Evolutionary conservation across 805 yeast species (phyloP).

Genomic region (Candida tibetensis): DNA sequence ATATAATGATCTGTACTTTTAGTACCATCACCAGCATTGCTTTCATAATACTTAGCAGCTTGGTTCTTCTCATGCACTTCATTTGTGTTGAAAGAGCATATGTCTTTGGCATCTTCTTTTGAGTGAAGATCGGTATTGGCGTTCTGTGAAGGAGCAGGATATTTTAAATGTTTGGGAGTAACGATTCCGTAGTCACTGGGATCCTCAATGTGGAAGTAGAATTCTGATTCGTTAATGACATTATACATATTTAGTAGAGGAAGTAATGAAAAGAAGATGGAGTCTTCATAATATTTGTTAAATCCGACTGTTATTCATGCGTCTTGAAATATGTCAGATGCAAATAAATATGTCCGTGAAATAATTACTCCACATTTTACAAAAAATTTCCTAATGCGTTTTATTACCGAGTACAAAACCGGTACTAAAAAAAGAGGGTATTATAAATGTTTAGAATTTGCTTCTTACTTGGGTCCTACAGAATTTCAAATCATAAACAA

Average conservation of each 20-base stretch:
- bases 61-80: not conserved
- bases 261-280: too few species aligned
- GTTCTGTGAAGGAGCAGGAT: not conserved
- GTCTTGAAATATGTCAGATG: too few species aligned
- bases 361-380: too few species aligned
- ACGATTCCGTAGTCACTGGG: not conserved
- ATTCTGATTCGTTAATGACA: not conserved
- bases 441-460: too few species aligned
- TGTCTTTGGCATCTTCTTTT: not conserved
- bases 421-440: too few species aligned
- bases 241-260: not conserved
- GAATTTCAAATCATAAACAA: too few species aligned
- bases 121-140: not conserved
- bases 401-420: too few species aligned
- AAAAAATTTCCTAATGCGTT: too few species aligned
- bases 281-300: too few species aligned
- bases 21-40: slow-evolving; percentile 42
- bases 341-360: too few species aligned
- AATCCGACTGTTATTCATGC: too few species aligned
- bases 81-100: not conserved
- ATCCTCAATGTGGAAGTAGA: not conserved
- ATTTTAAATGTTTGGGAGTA: not conserved
- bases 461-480: too few species aligned
- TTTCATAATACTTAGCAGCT: slow-evolving; percentile 23
- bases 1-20: slow-evolving; percentile 32